Base-by-base conservation (phyloP, 345 rosid species). In the Noccaea bulbosa region DNA sequence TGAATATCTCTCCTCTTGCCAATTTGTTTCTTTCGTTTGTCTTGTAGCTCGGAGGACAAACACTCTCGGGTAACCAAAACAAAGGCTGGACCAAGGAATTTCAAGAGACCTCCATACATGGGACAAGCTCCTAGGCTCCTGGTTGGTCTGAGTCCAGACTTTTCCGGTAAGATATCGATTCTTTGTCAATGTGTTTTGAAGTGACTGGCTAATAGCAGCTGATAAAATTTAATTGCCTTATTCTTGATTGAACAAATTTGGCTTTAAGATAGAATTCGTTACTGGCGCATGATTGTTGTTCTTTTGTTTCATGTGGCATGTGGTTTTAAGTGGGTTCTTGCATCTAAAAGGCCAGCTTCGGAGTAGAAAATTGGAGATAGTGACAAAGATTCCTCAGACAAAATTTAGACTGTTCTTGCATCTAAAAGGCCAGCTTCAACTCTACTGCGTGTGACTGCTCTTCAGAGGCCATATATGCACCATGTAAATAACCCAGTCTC, bases 261-360 rank as follows among this genome's bases (percentile, higher is more conserved):
- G 17, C 40, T 12, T 32, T 44, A 52, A 32, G 53, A 71, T 20
- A 51, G 5, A 70, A n/a, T n/a, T n/a, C n/a, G n/a, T n/a, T n/a
- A n/a, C 11, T 49, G 67, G 11, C 38, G 10, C 17, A 27, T 51
- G 59, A 24, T 65, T 63, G 16, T 6, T 50, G 8, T 57, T 72
- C 8, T 39, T 39, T 51, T 50, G 67, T 62, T 43, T 69, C 15
- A 65, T 15, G 83, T 16, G 82, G 83, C 70, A 87, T 80, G 38
- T 91, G 98, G 98, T 17, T 79, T 80, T 62, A 86, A 86, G 79
- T 94, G 98, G 98, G 77, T 82, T 75, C 82, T 77, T 41, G 69
- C 74, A 70, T 59, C 78, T 11, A 70, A 83, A 71, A 72, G 71
- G 77, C 79, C 71, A 66, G 74, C 57, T 53, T 71, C 83, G 4